Evolutionary conservation across 2,329 filamentous ascomycete species (phyloP).

Genomic region (Paramyrothecium sp.): DNA sequence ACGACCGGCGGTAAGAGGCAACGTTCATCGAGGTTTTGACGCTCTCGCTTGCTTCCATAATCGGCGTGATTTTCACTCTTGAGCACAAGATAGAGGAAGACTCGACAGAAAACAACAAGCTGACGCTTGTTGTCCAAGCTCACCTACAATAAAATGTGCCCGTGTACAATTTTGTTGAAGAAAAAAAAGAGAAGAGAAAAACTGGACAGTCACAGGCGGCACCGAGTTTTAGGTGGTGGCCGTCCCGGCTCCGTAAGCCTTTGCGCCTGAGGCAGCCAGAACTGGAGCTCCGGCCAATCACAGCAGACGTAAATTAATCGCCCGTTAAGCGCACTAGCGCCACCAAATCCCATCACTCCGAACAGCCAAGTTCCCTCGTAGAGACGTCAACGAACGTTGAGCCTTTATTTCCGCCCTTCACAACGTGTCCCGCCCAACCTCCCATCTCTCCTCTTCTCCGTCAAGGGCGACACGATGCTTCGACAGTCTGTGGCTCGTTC

Average conservation of each 20-base stretch:
- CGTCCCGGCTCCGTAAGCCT: neutral
- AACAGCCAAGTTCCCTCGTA: constrained; percentile 32
- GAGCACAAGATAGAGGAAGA: constrained; percentile 73
- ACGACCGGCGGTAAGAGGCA: constrained; percentile 75
- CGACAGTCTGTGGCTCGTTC: constrained; percentile 67
- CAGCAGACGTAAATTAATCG: constrained; percentile 42
- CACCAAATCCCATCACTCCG: constrained; percentile 34
- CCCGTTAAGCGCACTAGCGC: constrained; percentile 29
- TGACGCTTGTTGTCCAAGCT: constrained; percentile 49
- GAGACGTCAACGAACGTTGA: constrained; percentile 38
- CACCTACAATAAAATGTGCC: constrained; percentile 72
- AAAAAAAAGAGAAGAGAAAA: constrained; percentile 29
- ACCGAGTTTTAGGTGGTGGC: neutral
- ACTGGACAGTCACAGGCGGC: constrained; percentile 10
- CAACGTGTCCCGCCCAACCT: neutral
- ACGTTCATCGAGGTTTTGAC: constrained; percentile 51
- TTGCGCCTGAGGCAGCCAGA: constrained; percentile 36
- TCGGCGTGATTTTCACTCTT: constrained; percentile 60
- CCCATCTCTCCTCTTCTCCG: constrained; percentile 37
- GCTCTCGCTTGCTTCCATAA: constrained; percentile 72
- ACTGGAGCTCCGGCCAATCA: constrained; percentile 35
- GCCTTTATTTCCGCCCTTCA: constrained; percentile 29
- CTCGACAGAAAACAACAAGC: constrained; percentile 51
- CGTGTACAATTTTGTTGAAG: constrained; percentile 61
- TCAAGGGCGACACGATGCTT: constrained; percentile 65